phyloP scores from a whole-genome alignment of 2,329 filamentous ascomycete genomes.

The Hypoxylon sp. region DNA sequence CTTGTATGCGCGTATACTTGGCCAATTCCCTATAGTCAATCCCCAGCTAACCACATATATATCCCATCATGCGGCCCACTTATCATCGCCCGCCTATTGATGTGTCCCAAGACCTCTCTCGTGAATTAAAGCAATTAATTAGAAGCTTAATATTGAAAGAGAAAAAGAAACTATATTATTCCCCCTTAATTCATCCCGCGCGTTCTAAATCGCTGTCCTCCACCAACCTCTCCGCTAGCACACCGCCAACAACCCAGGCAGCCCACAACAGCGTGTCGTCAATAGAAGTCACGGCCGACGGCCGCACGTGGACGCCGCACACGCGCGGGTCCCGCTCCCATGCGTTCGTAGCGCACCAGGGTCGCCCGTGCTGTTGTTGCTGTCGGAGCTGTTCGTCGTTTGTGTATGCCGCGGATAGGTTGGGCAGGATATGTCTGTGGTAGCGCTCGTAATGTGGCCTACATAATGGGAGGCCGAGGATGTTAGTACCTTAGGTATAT shows the following conservation, averaged over 20 bases:
- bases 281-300: neutral
- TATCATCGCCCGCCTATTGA: neutral
- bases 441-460: constrained; percentile 35
- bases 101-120: neutral
- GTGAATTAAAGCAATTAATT: neutral
- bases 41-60: neutral
- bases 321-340: constrained; percentile 19
- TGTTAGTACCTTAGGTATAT: neutral
- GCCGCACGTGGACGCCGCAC: constrained; percentile 22
- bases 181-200: neutral
- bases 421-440: constrained; percentile 30
- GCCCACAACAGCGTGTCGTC: constrained; percentile 36
- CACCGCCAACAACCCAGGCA: constrained; percentile 5
- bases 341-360: constrained; percentile 8
- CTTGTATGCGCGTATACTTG: neutral
- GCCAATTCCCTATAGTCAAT: neutral
- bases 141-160: neutral
- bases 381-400: constrained; percentile 1
- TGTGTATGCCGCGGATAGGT: constrained; percentile 1
- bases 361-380: constrained; percentile 4
- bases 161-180: neutral
- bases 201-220: neutral
- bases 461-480: neutral
- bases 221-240: constrained; percentile 7
- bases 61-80: neutral